phyloP scores from a whole-genome alignment of 139 green algal genomes.

The Coelastrella sp. region DNA sequence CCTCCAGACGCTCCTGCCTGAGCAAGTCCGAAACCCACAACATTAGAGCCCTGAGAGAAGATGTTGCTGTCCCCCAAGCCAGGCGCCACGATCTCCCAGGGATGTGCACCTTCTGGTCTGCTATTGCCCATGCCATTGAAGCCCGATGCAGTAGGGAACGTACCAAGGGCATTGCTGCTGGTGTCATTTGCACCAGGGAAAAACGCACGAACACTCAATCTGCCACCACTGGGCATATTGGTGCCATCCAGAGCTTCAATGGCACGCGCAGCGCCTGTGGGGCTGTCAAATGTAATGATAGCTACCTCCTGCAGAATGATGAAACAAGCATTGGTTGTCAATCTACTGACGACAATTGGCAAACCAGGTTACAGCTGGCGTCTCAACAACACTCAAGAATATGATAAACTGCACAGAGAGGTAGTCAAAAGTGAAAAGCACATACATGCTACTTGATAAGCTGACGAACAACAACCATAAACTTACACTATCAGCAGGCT shows the following conservation, averaged over 20 bases:
- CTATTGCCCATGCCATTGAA: too few species aligned
- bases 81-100: not conserved
- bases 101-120: too few species aligned
- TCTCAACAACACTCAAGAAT: not conserved
- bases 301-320: slow-evolving; percentile 5
- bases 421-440: not conserved
- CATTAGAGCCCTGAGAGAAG: not conserved
- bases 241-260: not conserved
- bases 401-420: not conserved
- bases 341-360: not conserved
- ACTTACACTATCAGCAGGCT: slow-evolving; percentile 16
- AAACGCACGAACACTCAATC: not conserved
- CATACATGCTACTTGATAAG: not conserved
- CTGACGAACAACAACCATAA: not conserved
- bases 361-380: not conserved
- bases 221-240: slow-evolving; percentile 13
- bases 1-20: too few species aligned
- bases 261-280: not conserved
- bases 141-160: not conserved
- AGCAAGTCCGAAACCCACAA: not conserved
- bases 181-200: not conserved
- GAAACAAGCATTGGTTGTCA: not conserved
- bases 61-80: not conserved
- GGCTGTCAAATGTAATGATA: slow-evolving; percentile 3
- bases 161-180: not conserved